Percentiles rank a stretch among this genome's conserved stretches.
These are phyloP conservation scores for Aspergillus saccharolyticus DNA, from an alignment of 495 filamentous ascomycete species.

Conservation along the genomic window DNA sequence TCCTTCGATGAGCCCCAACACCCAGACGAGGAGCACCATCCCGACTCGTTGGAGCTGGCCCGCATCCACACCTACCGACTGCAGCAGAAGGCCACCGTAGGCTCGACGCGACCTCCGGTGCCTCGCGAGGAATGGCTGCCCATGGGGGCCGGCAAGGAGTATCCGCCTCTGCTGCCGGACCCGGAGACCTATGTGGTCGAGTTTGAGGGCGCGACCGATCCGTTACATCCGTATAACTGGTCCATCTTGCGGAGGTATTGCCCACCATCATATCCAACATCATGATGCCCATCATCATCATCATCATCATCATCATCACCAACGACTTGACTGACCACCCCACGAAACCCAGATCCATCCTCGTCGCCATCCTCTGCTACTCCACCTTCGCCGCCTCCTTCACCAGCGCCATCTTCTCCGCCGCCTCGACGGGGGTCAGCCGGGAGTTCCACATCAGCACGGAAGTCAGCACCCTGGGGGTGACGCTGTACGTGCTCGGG, in stretches of 20 bases:
- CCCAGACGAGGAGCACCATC: slow-evolving; percentile 6
- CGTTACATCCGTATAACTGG: slow-evolving; percentile 52
- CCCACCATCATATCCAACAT: background rate
- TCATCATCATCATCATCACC: background rate
- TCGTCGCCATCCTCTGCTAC: slow-evolving; percentile 36
- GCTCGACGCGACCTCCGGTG: slow-evolving; percentile 19
- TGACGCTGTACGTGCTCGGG: slow-evolving; percentile 51
- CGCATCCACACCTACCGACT: slow-evolving; percentile 26
- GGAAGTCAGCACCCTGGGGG: slow-evolving; percentile 49
- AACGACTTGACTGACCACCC: background rate
- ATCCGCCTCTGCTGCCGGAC: slow-evolving; percentile 38
- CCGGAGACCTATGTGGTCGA: slow-evolving; percentile 46
- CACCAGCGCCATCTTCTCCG: slow-evolving; percentile 49
- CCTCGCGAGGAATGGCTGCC: slow-evolving; percentile 19
- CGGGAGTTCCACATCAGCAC: slow-evolving; percentile 41
- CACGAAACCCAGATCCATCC: slow-evolving; percentile 17
- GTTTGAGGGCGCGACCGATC: slow-evolving; percentile 48
- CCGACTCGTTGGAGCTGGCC: slow-evolving; percentile 20
- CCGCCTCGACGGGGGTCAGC: slow-evolving; percentile 39
- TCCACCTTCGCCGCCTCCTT: slow-evolving; percentile 51
- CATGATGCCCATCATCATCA: background rate
- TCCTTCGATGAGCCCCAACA: slow-evolving; percentile 1
- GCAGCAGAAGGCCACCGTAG: slow-evolving; percentile 24
- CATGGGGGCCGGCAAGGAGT: slow-evolving; percentile 32
- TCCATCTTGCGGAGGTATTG: slow-evolving; percentile 26